Percentiles rank a stretch among this genome's conserved stretches.
These are phyloP conservation scores for Chaetothyriales sp. DNA, from an alignment of 2,329 filamentous ascomycete species.

Conservation along the genomic window DNA sequence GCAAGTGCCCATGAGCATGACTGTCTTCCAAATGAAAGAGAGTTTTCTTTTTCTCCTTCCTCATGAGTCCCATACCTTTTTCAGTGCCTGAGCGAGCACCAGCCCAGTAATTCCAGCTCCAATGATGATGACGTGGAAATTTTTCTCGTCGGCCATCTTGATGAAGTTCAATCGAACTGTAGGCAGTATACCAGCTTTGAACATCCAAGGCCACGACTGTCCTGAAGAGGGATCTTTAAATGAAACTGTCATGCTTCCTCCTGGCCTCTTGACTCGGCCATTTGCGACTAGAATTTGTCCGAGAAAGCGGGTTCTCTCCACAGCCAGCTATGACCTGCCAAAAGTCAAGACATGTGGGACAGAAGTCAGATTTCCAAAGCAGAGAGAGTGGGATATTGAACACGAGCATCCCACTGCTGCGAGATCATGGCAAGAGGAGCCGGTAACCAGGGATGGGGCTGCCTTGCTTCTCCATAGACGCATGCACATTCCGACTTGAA, in stretches of 20 bases:
- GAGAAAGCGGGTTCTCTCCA: neutral
- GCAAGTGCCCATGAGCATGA: constrained; percentile 1
- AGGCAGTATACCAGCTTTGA: neutral
- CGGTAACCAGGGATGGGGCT: neutral
- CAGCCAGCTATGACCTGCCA: neutral
- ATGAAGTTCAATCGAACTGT: neutral
- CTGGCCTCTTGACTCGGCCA: neutral
- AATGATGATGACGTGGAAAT: constrained; percentile 3
- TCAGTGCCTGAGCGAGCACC: constrained; percentile 8
- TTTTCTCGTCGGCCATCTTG: neutral
- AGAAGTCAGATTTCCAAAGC: neutral
- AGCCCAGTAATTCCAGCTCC: constrained; percentile 8
- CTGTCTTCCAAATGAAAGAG: neutral
- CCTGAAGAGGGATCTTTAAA: neutral
- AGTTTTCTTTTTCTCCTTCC: neutral
- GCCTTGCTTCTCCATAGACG: neutral
- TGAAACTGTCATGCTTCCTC: neutral
- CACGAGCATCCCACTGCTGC: neutral
- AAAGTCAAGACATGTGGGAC: neutral
- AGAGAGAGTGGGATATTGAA: neutral
- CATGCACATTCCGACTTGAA: neutral
- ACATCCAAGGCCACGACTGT: neutral
- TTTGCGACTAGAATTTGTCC: neutral
- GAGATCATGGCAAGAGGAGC: neutral
- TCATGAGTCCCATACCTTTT: neutral